Evolutionary conservation across 2,329 filamentous ascomycete genomes (phyloP).

Genomic region (Graphium sp.): DNA sequence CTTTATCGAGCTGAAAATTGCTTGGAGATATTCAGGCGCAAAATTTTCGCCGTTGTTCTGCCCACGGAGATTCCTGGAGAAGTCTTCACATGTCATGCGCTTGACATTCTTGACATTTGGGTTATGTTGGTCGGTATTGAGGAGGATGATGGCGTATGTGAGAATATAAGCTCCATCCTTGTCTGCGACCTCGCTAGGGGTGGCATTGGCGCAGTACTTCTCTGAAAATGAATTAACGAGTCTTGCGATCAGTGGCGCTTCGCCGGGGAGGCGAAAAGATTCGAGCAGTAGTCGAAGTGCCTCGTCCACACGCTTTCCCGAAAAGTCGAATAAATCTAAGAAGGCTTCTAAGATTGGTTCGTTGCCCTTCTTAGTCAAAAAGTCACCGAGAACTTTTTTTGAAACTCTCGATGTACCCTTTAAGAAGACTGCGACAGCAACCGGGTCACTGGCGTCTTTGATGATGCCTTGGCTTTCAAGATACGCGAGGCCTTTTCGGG

Average conservation of each 20-base stretch:
- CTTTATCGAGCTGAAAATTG: constrained; percentile 83
- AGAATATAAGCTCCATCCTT: constrained; percentile 81
- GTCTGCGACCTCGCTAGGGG: constrained; percentile 61
- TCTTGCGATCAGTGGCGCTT: constrained; percentile 81
- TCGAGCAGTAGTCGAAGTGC: constrained; percentile 76
- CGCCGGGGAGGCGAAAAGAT: constrained; percentile 83
- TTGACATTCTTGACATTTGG: constrained; percentile 65
- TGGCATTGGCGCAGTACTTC: constrained; percentile 57
- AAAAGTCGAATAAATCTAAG: constrained; percentile 76
- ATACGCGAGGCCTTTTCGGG: constrained; percentile 76
- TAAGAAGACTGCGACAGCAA: constrained; percentile 71
- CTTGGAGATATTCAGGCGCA: constrained; percentile 62
- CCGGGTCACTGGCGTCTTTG: constrained; percentile 52
- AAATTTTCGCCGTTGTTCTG: constrained; percentile 82
- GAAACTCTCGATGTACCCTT: constrained; percentile 77
- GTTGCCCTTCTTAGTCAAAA: constrained; percentile 78
- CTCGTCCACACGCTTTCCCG: constrained; percentile 74
- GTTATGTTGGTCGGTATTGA: constrained; percentile 95
- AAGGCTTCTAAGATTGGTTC: constrained; percentile 74
- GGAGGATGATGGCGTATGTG: constrained; percentile 91
- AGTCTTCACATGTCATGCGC: constrained; percentile 74
- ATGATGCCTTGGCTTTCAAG: constrained; percentile 79
- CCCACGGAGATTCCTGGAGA: constrained; percentile 76
- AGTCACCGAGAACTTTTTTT: constrained; percentile 84
- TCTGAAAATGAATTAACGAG: constrained; percentile 80